Evolutionary conservation across 2,329 filamentous ascomycete species (phyloP), one percentile per base, ranked within the genome.

Genomic region (Nothophaeocryptopus gaeumannii): DNA sequence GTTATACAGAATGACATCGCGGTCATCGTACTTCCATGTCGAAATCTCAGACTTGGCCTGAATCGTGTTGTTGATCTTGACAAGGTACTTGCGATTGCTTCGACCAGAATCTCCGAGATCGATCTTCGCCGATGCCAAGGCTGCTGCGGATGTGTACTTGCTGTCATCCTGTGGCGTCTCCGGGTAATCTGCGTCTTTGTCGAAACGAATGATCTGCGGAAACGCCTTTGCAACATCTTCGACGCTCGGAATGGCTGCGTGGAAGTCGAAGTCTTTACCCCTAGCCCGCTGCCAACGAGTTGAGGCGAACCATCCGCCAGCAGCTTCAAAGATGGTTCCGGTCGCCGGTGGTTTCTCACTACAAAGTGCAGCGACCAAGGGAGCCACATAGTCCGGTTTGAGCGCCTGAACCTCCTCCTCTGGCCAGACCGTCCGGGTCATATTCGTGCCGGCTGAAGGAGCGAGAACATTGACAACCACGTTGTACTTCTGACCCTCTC

Each of bases 401-500:
- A 97, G 95, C 37, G 91, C 90, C 76, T 96, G 89, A 11, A 97
- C 90, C 74, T 96, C 83, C 75, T 96, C 91, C 73, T 95, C 89
- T 29, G 92, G 91, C 78, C 97, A 81, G 68, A 97, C 88, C 43
- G 88, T 93, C 60, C 85, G 82, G 46, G 92, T 97, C 88, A 97
- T 92, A 67, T 86, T 84, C 31, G 93, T 97, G 62, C 92, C 92
- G 29, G 92, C 92, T 65, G 96, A 96, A 60, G 93, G 93, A 12
- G 92, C 93, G 64, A 97, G 96, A 50, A 89, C 95, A 79, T 97
- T 97, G 70, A 95, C 88, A 64, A 83, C 89, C 71, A 97, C 96
- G 78, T 95, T 95, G 78, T 97, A 90, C 78, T 96, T 96, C 66
- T 81, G 81, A 62, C 92, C 92, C 74, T 97, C 93, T 39, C 93